A percentile compares a stretch with the other conserved stretches of the same genome.
phyloP scores from a whole-genome alignment of 345 rosid species.

The Bruguiera parviflora region DNA sequence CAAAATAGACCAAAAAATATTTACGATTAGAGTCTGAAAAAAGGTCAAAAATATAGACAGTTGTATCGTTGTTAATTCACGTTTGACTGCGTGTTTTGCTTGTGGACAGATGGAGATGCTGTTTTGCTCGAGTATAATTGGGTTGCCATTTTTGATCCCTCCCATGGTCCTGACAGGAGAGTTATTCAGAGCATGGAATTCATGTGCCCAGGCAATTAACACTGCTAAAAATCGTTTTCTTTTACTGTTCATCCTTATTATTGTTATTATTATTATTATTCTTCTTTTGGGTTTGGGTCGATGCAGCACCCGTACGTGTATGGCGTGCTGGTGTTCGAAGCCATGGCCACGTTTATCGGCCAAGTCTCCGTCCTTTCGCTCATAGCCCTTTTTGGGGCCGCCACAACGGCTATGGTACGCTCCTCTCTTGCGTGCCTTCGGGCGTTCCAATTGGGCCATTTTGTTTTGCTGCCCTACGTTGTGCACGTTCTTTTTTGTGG shows the following conservation, averaged over 20 bases:
- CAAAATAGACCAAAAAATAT: no score
- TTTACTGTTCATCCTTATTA: no score
- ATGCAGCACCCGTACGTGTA: constrained; percentile 77
- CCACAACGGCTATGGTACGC: constrained; percentile 86
- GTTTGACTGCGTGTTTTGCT: background rate
- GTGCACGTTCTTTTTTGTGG: no score
- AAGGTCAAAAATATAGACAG: no score
- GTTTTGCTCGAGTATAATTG: constrained; percentile 82
- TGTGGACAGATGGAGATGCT: constrained; percentile 80
- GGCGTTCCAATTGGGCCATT: background rate
- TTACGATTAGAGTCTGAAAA: no score
- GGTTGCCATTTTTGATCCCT: constrained; percentile 78
- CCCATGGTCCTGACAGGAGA: constrained; percentile 93
- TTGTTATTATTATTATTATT: no score
- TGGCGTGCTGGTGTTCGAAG: constrained; percentile 78
- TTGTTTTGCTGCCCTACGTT: no score
- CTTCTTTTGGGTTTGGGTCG: no score
- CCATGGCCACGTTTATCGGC: constrained; percentile 90
- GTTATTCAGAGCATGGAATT: constrained; percentile 74
- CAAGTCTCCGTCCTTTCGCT: constrained; percentile 89
- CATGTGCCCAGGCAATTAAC: constrained; percentile 63
- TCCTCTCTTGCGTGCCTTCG: background rate
- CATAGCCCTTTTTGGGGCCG: constrained; percentile 91
- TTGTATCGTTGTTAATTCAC: no score
- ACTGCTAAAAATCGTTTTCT: background rate